A percentile compares a stretch with the other conserved stretches of the same genome.
Evolutionary conservation across 2,329 filamentous ascomycete genomes (phyloP).

Genomic region (Talaromyces sp.): DNA sequence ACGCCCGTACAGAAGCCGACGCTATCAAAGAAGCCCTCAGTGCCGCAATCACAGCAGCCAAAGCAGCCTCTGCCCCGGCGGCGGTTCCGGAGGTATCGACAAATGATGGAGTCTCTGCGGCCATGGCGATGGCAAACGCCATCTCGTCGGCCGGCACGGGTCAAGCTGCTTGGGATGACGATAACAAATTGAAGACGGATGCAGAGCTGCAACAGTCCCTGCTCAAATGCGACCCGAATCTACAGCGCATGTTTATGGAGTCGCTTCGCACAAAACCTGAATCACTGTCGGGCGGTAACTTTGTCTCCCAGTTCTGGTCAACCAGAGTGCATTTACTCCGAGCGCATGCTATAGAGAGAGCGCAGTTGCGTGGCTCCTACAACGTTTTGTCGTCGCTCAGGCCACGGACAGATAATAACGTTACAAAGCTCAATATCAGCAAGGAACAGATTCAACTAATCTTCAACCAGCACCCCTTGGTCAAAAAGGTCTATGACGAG

Average conservation of each 20-base stretch:
- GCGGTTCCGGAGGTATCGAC: constrained; percentile 24
- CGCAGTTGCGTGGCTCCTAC: constrained; percentile 82
- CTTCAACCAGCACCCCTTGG: constrained; percentile 85
- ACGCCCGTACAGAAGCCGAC: constrained; percentile 79
- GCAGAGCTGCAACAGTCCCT: constrained; percentile 82
- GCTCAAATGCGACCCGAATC: constrained; percentile 69
- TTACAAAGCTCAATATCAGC: constrained; percentile 75
- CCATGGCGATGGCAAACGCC: constrained; percentile 75
- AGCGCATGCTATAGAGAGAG: constrained; percentile 82
- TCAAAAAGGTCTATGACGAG: constrained; percentile 88
- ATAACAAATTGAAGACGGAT: constrained; percentile 70
- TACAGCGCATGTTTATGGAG: constrained; percentile 84
- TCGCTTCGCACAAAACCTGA: constrained; percentile 78
- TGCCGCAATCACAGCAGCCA: constrained; percentile 66
- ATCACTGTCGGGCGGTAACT: constrained; percentile 71
- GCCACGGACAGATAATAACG: constrained; percentile 68
- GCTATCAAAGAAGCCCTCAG: constrained; percentile 78
- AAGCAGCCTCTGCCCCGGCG: constrained; percentile 44
- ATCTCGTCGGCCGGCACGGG: constrained; percentile 46
- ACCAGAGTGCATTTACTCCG: constrained; percentile 79
- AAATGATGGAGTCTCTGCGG: constrained; percentile 53
- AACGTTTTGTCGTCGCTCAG: constrained; percentile 92
- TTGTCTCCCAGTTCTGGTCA: constrained; percentile 93
- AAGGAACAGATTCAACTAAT: constrained; percentile 91
- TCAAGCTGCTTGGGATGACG: constrained; percentile 70